Percentiles rank a stretch among this genome's conserved stretches.
These are phyloP conservation scores for Sungouiozyma ichnusensis DNA, from an alignment of 805 yeast genomes.

Conservation along the genomic window DNA sequence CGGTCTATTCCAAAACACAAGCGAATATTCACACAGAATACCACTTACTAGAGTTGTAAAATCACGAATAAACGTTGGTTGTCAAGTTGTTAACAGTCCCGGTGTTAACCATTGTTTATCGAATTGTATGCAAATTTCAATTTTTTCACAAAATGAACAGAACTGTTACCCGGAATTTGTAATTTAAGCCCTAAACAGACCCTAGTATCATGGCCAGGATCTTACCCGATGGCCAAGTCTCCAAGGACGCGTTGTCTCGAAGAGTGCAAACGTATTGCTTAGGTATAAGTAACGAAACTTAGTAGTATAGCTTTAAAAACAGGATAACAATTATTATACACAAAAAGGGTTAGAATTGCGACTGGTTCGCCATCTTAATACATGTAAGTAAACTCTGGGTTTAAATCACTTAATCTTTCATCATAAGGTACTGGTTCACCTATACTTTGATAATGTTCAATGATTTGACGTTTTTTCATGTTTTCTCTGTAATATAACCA, in stretches of 20 bases:
- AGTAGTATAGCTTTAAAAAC: too few relatives aligned
- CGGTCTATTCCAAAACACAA: background rate
- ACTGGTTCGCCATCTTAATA: conserved; percentile 26
- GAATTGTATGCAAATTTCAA: background rate
- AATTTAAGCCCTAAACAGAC: background rate
- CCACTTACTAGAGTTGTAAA: too few relatives aligned
- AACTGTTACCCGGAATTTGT: background rate
- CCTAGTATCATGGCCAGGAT: background rate
- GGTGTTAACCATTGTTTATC: background rate
- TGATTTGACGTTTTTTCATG: conserved; percentile 28
- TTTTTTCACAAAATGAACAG: background rate
- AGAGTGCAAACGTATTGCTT: too few relatives aligned
- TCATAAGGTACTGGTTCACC: conserved; percentile 29
- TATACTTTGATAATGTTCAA: conserved; percentile 23
- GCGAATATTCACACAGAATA: background rate
- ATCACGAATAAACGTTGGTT: too few relatives aligned
- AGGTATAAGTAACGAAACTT: too few relatives aligned
- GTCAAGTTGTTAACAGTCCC: too few relatives aligned
- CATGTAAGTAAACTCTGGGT: conserved; percentile 39
- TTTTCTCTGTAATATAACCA: conserved; percentile 28
- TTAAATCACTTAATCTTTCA: conserved; percentile 28
- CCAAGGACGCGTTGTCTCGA: too few relatives aligned
- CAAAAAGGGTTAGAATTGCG: background rate
- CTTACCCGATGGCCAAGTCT: too few relatives aligned
- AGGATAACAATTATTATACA: too few relatives aligned